Evolutionary conservation across 805 yeast genomes (phyloP), one percentile per base, ranked within the genome.

Genomic region (Myxozyma geophila): DNA sequence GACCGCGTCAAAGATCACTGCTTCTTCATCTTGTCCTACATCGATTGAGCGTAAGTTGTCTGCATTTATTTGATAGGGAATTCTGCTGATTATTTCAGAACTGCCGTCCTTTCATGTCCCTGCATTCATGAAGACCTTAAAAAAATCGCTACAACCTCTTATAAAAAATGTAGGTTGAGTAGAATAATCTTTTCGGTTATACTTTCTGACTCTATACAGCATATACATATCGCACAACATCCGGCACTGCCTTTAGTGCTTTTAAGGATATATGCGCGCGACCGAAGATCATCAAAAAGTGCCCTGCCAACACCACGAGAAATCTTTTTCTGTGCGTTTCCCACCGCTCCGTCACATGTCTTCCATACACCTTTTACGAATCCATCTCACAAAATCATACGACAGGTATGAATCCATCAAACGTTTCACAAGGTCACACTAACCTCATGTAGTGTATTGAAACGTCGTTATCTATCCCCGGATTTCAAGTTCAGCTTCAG

Each of bases 291-390:
- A 15, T 36, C 36, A 39, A 12, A 15, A 19, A 10, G 53, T 6
- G 19, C 12, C 1, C 41, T 55, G 7, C 60, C 53, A 10, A 12
- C 56, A 7, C 15, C 60, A 5, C 59, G 66, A 23, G 44, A 54
- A 8, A 52, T 50, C 7, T 36, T 49, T 15, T 66, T 58, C 43
- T 53, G 58, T 21, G 69, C 69, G 21, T 33, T 64, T 33, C 65
- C 65, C 0, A 36, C 65, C 4, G 21, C 55, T 1, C 59, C 67
- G 13, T 56, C 28, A 12, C 53, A 56, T 21, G 49, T 66, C 21
- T 66, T 66, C 40, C 68, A 66, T 41, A 65, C 69, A 9, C 58
- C 65, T 1, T 57, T 64, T 49, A n/a, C 46, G 28, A 47, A 23
- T 33, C 67, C 68, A 12, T 60, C 48, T 39, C 52, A 60, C 17